These are phyloP conservation scores for Cyclotella sp. DNA, from an alignment of 108 stramenopile species.

Conservation along the genomic window DNA sequence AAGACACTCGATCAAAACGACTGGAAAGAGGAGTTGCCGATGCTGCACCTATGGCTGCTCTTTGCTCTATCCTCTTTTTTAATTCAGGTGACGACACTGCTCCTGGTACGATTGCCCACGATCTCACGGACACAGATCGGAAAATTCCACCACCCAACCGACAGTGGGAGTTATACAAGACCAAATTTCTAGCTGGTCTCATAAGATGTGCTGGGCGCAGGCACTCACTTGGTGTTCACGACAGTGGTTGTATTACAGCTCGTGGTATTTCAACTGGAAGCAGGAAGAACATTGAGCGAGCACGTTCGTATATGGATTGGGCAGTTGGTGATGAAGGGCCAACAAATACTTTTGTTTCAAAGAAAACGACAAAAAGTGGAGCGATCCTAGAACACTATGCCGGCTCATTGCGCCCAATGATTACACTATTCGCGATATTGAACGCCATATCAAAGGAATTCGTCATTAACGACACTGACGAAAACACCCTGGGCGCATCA, in stretches of 20 bases:
- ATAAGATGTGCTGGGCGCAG: conserved; percentile 79
- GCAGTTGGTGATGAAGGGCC: conserved; percentile 41
- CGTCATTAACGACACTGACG: conserved; percentile 62
- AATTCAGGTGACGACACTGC: conserved; percentile 64
- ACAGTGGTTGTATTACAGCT: conserved; percentile 68
- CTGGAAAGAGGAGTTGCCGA: conserved; percentile 74
- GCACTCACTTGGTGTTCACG: conserved; percentile 68
- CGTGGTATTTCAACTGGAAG: conserved; percentile 52
- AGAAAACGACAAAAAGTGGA: neutral
- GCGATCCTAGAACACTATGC: conserved; percentile 66
- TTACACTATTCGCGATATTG: conserved; percentile 74
- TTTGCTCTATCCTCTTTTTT: conserved; percentile 76
- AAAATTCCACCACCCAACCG: conserved; percentile 58
- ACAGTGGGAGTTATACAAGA: conserved; percentile 71
- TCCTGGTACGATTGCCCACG: conserved; percentile 9
- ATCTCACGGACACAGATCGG: conserved; percentile 4
- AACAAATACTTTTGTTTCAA: neutral
- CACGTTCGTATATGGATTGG: conserved; percentile 77
- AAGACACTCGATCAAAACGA: conserved; percentile 32
- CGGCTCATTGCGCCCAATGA: conserved; percentile 73
- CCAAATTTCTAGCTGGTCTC: conserved; percentile 73
- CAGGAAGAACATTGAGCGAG: conserved; percentile 40
- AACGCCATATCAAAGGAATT: conserved; percentile 77
- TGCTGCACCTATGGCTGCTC: conserved; percentile 76
- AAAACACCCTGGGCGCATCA: conserved; percentile 54